Evolutionary conservation across 2,329 filamentous ascomycete species (phyloP).

Genomic region (Fusarium sp.): DNA sequence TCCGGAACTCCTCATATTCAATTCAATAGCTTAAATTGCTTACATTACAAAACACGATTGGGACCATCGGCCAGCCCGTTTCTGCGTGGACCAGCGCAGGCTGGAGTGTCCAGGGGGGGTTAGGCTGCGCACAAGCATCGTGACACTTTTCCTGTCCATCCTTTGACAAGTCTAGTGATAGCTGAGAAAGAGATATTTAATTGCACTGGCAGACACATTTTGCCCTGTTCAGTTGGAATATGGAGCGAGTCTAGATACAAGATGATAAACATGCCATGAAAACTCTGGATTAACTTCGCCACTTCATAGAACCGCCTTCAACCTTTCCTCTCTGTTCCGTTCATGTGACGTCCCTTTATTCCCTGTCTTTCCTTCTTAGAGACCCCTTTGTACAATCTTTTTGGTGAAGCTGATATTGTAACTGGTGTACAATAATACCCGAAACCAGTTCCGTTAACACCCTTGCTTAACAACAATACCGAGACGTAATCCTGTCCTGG

Average conservation of each 20-base stretch:
- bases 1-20: conserved; percentile 21
- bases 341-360: not conserved
- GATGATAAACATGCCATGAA: not conserved
- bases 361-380: not conserved
- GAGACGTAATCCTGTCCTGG: conserved; percentile 30
- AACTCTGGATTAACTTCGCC: conserved; percentile 27
- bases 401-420: not conserved
- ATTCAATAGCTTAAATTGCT: not conserved
- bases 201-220: not conserved
- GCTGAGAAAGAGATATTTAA: not conserved
- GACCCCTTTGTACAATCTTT: not conserved
- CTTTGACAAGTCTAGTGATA: not conserved
- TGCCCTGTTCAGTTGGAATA: not conserved
- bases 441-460: conserved; percentile 2
- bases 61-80: not conserved
- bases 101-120: not conserved
- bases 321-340: not conserved
- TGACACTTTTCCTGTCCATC: not conserved
- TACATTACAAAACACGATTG: not conserved
- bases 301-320: not conserved
- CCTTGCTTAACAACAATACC: conserved; percentile 27
- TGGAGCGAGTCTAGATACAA: not conserved
- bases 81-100: not conserved
- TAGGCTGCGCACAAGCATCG: not conserved
- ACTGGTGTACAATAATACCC: not conserved